Percentiles rank a stretch among this genome's conserved stretches.
phyloP scores from a whole-genome alignment of 129 eudicot genomes.

The Scalesia atractyloides region DNA sequence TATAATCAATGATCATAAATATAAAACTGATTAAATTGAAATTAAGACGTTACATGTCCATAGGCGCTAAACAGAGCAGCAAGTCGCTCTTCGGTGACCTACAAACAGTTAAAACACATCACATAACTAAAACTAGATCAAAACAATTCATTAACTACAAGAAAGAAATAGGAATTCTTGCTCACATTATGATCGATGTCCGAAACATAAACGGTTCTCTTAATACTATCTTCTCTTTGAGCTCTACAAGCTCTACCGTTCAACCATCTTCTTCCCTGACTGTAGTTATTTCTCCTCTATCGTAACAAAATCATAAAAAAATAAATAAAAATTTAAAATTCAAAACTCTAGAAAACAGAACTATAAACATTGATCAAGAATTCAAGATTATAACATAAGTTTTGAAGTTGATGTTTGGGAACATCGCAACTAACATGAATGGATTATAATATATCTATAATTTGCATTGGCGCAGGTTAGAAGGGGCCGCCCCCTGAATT shows the following conservation, averaged over 20 bases:
- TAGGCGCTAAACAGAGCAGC: slow-evolving; percentile 80
- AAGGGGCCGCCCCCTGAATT: too few relatives aligned
- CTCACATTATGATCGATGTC: slow-evolving; percentile 90
- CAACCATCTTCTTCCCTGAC: slow-evolving; percentile 72
- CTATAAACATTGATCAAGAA: slow-evolving; percentile 11
- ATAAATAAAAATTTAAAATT: neutral
- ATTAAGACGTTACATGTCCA: slow-evolving; percentile 74
- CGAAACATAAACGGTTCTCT: slow-evolving; percentile 85
- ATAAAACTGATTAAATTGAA: neutral
- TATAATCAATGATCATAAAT: neutral
- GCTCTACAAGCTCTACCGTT: slow-evolving; percentile 72
- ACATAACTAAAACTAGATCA: neutral
- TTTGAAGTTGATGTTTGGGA: too few relatives aligned
- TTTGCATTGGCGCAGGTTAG: too few relatives aligned
- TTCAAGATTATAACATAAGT: too few relatives aligned
- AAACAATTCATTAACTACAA: neutral
- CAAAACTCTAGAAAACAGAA: neutral
- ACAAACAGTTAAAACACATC: neutral
- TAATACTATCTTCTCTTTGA: slow-evolving; percentile 94
- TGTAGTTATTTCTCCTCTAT: slow-evolving; percentile 71
- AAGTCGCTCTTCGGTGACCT: slow-evolving; percentile 95
- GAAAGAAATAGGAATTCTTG: slow-evolving; percentile 8
- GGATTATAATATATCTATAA: too few relatives aligned
- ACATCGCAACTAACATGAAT: too few relatives aligned
- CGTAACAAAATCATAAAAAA: slow-evolving; percentile 1